A percentile compares a stretch with the other conserved stretches of the same genome.
Conservation (phyloP, 805 yeast genomes). For the Candida incommunis region DNA sequence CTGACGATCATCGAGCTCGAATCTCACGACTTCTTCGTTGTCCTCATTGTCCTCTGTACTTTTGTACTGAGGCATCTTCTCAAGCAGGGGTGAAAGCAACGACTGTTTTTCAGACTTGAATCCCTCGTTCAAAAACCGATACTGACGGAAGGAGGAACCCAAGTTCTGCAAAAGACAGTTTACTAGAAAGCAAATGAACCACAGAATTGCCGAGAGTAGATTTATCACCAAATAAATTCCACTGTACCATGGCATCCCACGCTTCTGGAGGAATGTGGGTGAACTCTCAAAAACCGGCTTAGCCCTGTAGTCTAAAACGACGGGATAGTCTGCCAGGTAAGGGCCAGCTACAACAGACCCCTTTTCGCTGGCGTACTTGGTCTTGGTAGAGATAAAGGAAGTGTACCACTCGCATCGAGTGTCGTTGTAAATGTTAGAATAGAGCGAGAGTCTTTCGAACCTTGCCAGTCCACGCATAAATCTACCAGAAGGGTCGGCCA, state of each 20-base stretch:
- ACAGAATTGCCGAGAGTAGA: not conserved
- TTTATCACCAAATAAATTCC: not conserved
- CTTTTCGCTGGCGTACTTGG: constrained; percentile 7
- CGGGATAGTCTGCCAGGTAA: constrained; percentile 11
- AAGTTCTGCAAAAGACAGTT: not conserved
- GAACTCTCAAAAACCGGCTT: constrained; percentile 6
- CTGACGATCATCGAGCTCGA: constrained; percentile 24
- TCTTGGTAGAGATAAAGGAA: constrained; percentile 42
- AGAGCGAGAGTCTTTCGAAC: constrained; percentile 43
- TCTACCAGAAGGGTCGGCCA: constrained; percentile 49
- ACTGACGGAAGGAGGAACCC: not conserved
- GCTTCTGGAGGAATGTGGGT: constrained; percentile 1
- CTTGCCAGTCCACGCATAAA: constrained; percentile 40
- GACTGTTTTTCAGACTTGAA: constrained; percentile 1
- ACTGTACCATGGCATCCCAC: not conserved
- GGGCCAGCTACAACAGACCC: constrained; percentile 8
- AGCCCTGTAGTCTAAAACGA: constrained; percentile 8
- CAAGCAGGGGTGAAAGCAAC: constrained; percentile 6
- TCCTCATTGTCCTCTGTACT: constrained; percentile 10
- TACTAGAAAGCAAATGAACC: not conserved
- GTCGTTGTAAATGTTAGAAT: constrained; percentile 70
- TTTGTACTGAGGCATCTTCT: constrained; percentile 10
- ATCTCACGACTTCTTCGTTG: constrained; percentile 10
- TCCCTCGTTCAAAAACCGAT: constrained; percentile 11
- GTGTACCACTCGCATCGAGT: constrained; percentile 77